Conservation (phyloP, 2,329 filamentous ascomycete species). For the Periconia sp. region DNA sequence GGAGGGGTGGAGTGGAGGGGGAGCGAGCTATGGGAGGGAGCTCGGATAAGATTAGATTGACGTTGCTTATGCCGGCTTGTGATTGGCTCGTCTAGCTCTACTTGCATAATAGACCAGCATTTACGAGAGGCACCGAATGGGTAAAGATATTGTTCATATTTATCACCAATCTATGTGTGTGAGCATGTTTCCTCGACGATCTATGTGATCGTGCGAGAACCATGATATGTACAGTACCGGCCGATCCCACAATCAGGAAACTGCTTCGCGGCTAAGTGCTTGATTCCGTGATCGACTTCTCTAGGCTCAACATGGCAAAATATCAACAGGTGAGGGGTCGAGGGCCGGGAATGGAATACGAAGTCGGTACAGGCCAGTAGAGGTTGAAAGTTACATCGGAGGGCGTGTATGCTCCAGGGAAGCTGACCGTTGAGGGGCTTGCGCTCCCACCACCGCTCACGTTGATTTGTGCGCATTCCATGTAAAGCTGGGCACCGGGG, state of each 20-base stretch:
- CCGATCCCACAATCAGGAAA: neutral
- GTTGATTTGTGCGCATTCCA: constrained; percentile 39
- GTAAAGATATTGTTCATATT: no score
- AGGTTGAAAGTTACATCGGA: constrained; percentile 36
- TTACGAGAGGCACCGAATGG: no score
- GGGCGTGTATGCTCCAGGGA: constrained; percentile 33
- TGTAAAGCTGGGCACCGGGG: constrained; percentile 52
- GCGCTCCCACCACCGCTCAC: constrained; percentile 27
- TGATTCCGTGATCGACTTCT: neutral
- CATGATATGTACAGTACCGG: neutral
- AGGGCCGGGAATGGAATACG: constrained; percentile 54
- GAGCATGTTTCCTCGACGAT: neutral
- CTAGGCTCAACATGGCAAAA: neutral
- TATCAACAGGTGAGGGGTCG: constrained; percentile 50
- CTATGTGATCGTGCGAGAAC: neutral
- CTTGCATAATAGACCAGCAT: no score
- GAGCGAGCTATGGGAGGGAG: neutral
- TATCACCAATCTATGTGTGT: no score
- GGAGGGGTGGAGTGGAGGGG: neutral
- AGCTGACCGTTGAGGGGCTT: constrained; percentile 30
- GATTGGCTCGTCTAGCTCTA: neutral
- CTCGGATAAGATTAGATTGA: neutral
- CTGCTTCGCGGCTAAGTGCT: neutral
- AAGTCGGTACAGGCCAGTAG: constrained; percentile 34
- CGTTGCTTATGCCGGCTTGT: neutral